phyloP scores from a whole-genome alignment of 2,329 filamentous ascomycete genomes.

The Aspergillus felis region DNA sequence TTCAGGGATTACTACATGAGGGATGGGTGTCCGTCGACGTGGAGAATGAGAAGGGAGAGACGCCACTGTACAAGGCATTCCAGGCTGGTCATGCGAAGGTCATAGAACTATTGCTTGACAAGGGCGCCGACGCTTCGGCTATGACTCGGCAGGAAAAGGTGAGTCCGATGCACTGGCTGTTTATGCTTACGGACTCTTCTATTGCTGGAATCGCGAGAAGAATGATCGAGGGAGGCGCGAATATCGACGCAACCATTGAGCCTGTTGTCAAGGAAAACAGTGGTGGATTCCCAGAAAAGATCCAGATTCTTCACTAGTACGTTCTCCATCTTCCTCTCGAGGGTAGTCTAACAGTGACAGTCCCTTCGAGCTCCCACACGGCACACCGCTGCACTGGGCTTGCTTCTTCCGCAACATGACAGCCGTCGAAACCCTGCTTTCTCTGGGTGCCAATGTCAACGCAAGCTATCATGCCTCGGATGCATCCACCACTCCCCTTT shows the following conservation, averaged over 20 bases:
- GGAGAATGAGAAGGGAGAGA: slow-evolving; percentile 24
- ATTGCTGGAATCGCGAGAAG: slow-evolving; percentile 14
- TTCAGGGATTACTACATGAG: slow-evolving; percentile 15
- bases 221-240: slow-evolving; percentile 17
- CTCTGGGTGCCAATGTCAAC: slow-evolving; percentile 22
- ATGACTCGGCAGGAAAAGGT: slow-evolving; percentile 14
- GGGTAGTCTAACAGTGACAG: slow-evolving; percentile 11
- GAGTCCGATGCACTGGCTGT: slow-evolving; percentile 25
- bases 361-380: slow-evolving; percentile 25
- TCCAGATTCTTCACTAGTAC: slow-evolving; percentile 25
- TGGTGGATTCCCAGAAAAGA: slow-evolving; percentile 16
- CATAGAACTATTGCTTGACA: slow-evolving; percentile 21
- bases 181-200: slow-evolving; percentile 15
- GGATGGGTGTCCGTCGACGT: slow-evolving; percentile 12
- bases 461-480: slow-evolving; percentile 17
- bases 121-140: slow-evolving; percentile 17
- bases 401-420: slow-evolving; percentile 16
- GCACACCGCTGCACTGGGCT: slow-evolving; percentile 27
- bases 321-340: neutral
- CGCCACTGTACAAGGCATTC: slow-evolving; percentile 25
- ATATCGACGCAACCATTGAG: slow-evolving; percentile 18
- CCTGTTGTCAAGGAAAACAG: slow-evolving; percentile 15
- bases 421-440: slow-evolving; percentile 20
- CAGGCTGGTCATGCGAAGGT: slow-evolving; percentile 23
- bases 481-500: slow-evolving; percentile 20